These are phyloP conservation scores for Xylariaceae sp. DNA, from an alignment of 2,329 filamentous ascomycete species.

Conservation along the genomic window DNA sequence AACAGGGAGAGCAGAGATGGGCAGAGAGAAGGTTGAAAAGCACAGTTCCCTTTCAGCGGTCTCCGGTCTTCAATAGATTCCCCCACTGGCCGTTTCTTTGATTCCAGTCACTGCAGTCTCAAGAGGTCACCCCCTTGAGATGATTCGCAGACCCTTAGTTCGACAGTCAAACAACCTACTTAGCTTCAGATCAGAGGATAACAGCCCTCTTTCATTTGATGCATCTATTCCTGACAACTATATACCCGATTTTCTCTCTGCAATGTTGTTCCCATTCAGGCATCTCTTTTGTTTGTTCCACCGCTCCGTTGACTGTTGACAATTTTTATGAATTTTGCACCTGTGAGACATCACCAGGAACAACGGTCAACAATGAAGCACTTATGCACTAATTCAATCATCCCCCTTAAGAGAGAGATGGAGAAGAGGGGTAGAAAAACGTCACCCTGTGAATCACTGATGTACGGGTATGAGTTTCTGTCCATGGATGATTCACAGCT, in stretches of 20 bases:
- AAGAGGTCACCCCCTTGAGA: slow-evolving; percentile 23
- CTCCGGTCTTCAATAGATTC: slow-evolving; percentile 31
- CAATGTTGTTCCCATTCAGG: too few relatives aligned
- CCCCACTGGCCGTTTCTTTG: slow-evolving; percentile 22
- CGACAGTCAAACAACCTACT: slow-evolving; percentile 17
- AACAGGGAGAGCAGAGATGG: slow-evolving; percentile 20
- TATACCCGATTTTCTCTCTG: slow-evolving; percentile 25
- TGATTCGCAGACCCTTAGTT: slow-evolving; percentile 20
- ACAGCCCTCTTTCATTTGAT: slow-evolving; percentile 19
- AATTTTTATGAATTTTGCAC: not conserved
- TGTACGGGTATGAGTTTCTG: too few relatives aligned
- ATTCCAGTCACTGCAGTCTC: slow-evolving; percentile 22
- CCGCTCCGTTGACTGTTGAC: too few relatives aligned
- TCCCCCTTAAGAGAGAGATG: too few relatives aligned
- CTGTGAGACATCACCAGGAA: too few relatives aligned
- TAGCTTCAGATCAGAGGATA: slow-evolving; percentile 24
- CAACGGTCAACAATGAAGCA: too few relatives aligned
- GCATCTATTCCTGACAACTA: slow-evolving; percentile 20
- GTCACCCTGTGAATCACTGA: too few relatives aligned
- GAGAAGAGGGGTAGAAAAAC: too few relatives aligned
- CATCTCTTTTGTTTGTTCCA: too few relatives aligned
- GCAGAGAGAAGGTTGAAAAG: slow-evolving; percentile 23
- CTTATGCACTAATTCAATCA: too few relatives aligned
- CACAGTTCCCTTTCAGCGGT: slow-evolving; percentile 15
- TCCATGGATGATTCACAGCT: too few relatives aligned